These are phyloP conservation scores for Ilyonectria destructans DNA, from an alignment of 2,329 filamentous ascomycete species.

Conservation along the genomic window DNA sequence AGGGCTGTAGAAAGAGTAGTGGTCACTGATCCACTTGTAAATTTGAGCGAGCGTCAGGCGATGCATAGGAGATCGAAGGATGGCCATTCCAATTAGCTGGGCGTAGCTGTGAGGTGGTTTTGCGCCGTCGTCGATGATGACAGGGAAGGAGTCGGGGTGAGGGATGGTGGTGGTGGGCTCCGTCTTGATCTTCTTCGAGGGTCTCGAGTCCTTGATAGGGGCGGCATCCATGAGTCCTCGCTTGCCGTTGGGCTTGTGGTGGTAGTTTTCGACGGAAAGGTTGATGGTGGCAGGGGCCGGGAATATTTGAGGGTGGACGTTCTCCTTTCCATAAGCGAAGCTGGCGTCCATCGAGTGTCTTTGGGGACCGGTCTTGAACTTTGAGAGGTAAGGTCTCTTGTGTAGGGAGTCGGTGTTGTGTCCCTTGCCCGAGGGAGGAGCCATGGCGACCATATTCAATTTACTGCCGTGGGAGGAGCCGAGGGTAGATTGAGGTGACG, in stretches of 20 bases:
- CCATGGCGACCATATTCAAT: constrained; percentile 78
- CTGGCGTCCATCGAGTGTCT: constrained; percentile 65
- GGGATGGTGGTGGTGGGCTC: constrained; percentile 71
- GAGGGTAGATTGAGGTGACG: constrained; percentile 75
- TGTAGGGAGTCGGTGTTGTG: constrained; percentile 77
- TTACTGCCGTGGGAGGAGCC: constrained; percentile 69
- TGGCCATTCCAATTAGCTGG: constrained; percentile 96
- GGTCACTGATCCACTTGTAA: constrained; percentile 99
- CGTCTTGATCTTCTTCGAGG: constrained; percentile 78
- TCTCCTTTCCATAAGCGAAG: constrained; percentile 69
- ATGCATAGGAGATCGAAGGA: constrained; percentile 86
- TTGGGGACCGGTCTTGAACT: constrained; percentile 71
- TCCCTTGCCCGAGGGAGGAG: constrained; percentile 71
- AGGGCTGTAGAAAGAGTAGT: constrained; percentile 88
- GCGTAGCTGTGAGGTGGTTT: constrained; percentile 97
- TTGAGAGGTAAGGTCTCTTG: constrained; percentile 77
- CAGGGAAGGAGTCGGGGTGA: constrained; percentile 84
- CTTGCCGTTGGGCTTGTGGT: constrained; percentile 69
- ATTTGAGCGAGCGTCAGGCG: constrained; percentile 94
- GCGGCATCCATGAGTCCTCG: constrained; percentile 81
- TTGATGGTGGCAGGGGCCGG: constrained; percentile 64
- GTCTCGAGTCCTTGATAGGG: constrained; percentile 78
- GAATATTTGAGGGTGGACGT: constrained; percentile 67
- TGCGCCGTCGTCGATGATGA: constrained; percentile 85
- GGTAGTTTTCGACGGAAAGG: constrained; percentile 68